These are phyloP conservation scores for Ophiostoma perfectum DNA, from an alignment of 2,329 filamentous ascomycete genomes.

Conservation along the genomic window DNA sequence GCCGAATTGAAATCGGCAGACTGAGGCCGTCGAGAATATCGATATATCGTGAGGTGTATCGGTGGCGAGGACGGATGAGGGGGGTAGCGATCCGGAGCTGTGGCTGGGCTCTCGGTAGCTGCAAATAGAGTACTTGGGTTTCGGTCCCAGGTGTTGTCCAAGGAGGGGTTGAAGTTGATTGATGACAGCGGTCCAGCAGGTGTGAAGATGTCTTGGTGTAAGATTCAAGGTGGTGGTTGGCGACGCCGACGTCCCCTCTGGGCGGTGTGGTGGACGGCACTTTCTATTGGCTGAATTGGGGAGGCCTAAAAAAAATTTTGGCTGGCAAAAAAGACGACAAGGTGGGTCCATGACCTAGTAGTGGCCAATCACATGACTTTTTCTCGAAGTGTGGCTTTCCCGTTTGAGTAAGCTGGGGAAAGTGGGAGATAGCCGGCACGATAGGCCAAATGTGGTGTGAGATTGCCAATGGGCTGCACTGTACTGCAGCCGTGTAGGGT, in stretches of 20 bases:
- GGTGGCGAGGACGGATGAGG: background rate
- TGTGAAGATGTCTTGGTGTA: background rate
- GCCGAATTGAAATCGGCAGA: too few relatives aligned
- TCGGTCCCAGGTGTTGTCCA: background rate
- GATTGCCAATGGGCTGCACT: background rate
- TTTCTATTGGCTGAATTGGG: constrained; percentile 6
- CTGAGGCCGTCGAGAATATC: background rate
- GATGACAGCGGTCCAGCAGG: background rate
- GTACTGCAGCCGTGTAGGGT: constrained; percentile 1
- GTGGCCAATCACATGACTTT: background rate
- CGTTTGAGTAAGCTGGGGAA: constrained; percentile 7
- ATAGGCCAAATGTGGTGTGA: constrained; percentile 2
- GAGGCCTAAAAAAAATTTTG: constrained; percentile 14
- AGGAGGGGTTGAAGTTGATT: background rate
- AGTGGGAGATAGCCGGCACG: background rate
- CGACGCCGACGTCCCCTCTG: constrained; percentile 10
- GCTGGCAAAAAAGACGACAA: constrained; percentile 7
- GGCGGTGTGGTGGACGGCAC: constrained; percentile 3
- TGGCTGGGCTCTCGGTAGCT: constrained; percentile 6
- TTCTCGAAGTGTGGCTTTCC: background rate
- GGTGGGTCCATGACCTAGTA: background rate
- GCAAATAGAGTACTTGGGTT: background rate
- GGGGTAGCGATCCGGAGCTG: background rate
- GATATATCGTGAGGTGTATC: background rate
- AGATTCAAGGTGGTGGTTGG: constrained; percentile 14